Evolutionary conservation across 208 protist genomes (phyloP).

Genomic region (Trypanosoma brucei): DNA sequence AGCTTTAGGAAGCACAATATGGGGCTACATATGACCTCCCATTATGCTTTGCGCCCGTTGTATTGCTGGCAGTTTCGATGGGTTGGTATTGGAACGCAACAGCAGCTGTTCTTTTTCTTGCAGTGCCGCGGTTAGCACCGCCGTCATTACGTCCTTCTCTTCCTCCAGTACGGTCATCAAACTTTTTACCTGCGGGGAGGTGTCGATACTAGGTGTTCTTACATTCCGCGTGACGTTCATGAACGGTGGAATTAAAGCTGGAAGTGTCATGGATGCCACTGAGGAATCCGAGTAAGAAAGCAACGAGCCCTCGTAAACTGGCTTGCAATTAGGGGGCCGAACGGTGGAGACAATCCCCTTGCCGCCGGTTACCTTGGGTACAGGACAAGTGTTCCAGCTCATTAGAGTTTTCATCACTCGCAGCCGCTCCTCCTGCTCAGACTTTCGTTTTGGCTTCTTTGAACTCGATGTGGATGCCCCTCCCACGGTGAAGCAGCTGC

Average conservation of each 20-base stretch:
- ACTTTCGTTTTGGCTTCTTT: slow-evolving; percentile 29
- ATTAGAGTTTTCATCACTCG: slow-evolving; percentile 81
- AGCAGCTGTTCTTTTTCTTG: slow-evolving; percentile 32
- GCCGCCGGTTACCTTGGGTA: not conserved
- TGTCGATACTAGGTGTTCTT: not conserved
- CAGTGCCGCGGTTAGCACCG: slow-evolving; percentile 36
- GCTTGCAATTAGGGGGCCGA: not conserved
- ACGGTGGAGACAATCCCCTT: not conserved
- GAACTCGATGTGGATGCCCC: not conserved
- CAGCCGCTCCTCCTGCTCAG: slow-evolving; percentile 46
- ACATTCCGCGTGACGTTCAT: not conserved
- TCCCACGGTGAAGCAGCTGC: too few relatives aligned
- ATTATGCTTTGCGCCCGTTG: not conserved
- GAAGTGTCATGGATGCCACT: not conserved
- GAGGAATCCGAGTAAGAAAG: not conserved
- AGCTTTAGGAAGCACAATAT: too few relatives aligned
- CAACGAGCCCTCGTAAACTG: not conserved
- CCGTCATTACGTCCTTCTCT: slow-evolving; percentile 33
- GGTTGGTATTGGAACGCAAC: not conserved
- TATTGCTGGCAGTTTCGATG: not conserved
- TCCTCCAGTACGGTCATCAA: slow-evolving; percentile 10
- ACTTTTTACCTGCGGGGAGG: not conserved
- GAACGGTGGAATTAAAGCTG: slow-evolving; percentile 2
- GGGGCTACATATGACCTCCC: too few relatives aligned
- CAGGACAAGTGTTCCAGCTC: slow-evolving; percentile 42